These are phyloP conservation scores for Pyrus betulifolia DNA, from an alignment of 306 rosid genomes.

Conservation along the genomic window DNA sequence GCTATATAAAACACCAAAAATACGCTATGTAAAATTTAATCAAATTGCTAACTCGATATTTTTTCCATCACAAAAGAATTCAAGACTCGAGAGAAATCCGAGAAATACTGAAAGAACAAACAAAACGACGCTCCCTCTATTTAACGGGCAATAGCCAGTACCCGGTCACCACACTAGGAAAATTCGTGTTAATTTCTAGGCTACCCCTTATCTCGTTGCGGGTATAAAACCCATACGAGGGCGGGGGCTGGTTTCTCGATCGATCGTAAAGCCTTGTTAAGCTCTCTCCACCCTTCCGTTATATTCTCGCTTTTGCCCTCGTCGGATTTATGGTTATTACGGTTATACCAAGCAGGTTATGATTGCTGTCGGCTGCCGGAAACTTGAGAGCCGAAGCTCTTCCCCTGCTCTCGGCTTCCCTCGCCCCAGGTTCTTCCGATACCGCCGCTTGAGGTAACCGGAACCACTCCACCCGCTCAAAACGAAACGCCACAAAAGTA, in stretches of 20 bases:
- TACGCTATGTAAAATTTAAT: too few relatives aligned
- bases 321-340: slow-evolving; percentile 2
- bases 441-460: slow-evolving; percentile 46
- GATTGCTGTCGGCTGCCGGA: slow-evolving; percentile 27
- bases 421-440: slow-evolving; percentile 38
- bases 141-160: not conserved
- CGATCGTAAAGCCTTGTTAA: not conserved
- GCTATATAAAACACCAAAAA: too few relatives aligned
- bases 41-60: too few relatives aligned
- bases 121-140: not conserved
- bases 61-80: too few relatives aligned
- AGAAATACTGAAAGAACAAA: not conserved
- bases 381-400: slow-evolving; percentile 46
- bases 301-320: not conserved
- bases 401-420: slow-evolving; percentile 60
- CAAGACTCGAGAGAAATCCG: not conserved
- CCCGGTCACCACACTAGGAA: not conserved
- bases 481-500: not conserved
- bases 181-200: not conserved
- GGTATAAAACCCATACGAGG: slow-evolving; percentile 6
- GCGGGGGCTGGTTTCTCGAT: not conserved
- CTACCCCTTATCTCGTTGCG: not conserved
- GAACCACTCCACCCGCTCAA: not conserved
- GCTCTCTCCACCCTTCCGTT: not conserved
- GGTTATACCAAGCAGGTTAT: slow-evolving; percentile 33